Evolutionary conservation across 1,139 yeast genomes (phyloP), one percentile per base, ranked within the genome.

Genomic region (Kodamaea anthophila): DNA sequence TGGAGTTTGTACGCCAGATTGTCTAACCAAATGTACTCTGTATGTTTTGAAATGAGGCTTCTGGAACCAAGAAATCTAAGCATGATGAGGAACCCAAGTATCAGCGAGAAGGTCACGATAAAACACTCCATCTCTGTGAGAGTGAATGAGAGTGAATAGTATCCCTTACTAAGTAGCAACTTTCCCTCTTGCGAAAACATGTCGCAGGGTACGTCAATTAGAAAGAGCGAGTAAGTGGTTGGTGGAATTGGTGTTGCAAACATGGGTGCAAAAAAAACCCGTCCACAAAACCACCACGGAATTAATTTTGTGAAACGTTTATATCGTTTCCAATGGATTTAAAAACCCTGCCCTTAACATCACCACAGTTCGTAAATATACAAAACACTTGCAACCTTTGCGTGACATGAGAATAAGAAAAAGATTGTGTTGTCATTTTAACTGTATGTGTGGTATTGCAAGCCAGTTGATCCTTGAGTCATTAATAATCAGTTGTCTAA

Each of bases 211-310:
- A 19, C n/a, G 9, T 19, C 11, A n/a, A n/a, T 19, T 10, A n/a
- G 7, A 19, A 19, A 19, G 21, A 19, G 21, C 5, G 21, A 6
- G 21, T 19, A 19, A 16, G 6, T 9, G 9, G 18, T 6, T 7
- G 5, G 7, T 19, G 9, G 21, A 8, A n/a, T 5, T 7, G n/a
- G 7, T 6, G 23, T 21, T 21, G 23, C 23, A 21, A 21, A 11
- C 23, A 21, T 21, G 23, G 13, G 23, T 12, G 14, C 23, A 21
- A 21, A 21, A 21, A 13, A 16, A n/a, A n/a, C n/a, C n/a, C n/a
- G n/a, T n/a, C n/a, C n/a, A n/a, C n/a, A n/a, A n/a, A n/a, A n/a
- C n/a, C n/a, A n/a, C n/a, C n/a, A n/a, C n/a, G n/a, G n/a, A n/a
- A n/a, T n/a, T n/a, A n/a, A n/a, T n/a, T n/a, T n/a, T n/a, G n/a